phyloP scores from a whole-genome alignment of 805 yeast genomes.

The Barnettozyma vustinii region DNA sequence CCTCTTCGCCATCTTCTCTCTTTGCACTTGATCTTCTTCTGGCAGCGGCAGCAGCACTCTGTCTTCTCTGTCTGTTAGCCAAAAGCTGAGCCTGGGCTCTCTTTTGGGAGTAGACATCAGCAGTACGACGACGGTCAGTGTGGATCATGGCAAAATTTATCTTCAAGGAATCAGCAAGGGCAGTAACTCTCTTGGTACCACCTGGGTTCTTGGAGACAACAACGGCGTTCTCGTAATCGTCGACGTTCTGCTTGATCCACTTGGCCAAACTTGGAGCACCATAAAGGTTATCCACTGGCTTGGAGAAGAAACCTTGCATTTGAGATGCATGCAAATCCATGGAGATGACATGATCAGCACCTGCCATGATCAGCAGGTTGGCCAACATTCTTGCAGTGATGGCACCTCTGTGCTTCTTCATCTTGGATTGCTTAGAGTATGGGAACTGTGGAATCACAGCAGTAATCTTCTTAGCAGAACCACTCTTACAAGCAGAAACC shows the following conservation, averaged over 20 bases:
- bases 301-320: slow-evolving; percentile 98
- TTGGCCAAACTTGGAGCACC: slow-evolving; percentile 95
- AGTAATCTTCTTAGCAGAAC: slow-evolving; percentile 93
- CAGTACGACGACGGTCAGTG: slow-evolving; percentile 90
- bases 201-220: slow-evolving; percentile 99
- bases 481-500: slow-evolving; percentile 94
- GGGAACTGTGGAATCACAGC: slow-evolving; percentile 98
- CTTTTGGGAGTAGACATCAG: slow-evolving; percentile 48
- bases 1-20: slow-evolving; percentile 46
- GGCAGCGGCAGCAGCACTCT: slow-evolving; percentile 34
- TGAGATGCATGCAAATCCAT: slow-evolving; percentile 97
- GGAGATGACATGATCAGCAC: slow-evolving; percentile 97
- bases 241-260: slow-evolving; percentile 90
- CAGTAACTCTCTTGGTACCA: slow-evolving; percentile 96
- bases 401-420: slow-evolving; percentile 99
- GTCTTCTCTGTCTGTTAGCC: slow-evolving; percentile 35
- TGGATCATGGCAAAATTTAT: slow-evolving; percentile 98
- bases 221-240: slow-evolving; percentile 82
- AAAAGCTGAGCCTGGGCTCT: slow-evolving; percentile 18
- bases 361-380: slow-evolving; percentile 91
- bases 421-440: slow-evolving; percentile 92
- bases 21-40: slow-evolving; percentile 41
- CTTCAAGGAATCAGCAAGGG: slow-evolving; percentile 93
- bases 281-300: slow-evolving; percentile 93
- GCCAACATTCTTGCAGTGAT: slow-evolving; percentile 98